These are phyloP conservation scores for Jasminum sambac DNA, from an alignment of 257 asterid species.

Conservation along the genomic window DNA sequence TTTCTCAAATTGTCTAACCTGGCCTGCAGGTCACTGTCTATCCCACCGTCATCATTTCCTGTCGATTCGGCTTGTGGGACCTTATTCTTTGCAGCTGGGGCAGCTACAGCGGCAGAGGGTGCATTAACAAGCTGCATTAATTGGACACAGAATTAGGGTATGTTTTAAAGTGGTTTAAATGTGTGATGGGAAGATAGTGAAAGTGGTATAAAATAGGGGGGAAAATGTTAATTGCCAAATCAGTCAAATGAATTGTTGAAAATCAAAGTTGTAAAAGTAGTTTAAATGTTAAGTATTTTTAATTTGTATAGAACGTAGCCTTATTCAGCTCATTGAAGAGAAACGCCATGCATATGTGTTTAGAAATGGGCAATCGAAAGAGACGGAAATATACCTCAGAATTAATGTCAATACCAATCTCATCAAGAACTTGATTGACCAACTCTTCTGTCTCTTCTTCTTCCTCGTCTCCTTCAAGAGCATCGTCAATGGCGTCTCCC, in stretches of 20 bases:
- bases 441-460: constrained; percentile 96
- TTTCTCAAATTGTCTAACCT: constrained; percentile 96
- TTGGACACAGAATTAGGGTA: constrained; percentile 11
- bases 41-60: constrained; percentile 77
- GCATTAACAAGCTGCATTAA: constrained; percentile 80
- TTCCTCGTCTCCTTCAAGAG: constrained; percentile 98
- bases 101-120: constrained; percentile 84
- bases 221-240: too few species aligned
- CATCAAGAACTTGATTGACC: constrained; percentile 96
- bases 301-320: too few species aligned
- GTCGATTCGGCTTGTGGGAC: constrained; percentile 91
- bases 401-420: constrained; percentile 88
- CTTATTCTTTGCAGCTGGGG: constrained; percentile 75
- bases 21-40: constrained; percentile 96
- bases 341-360: neutral
- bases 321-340: constrained; percentile 1
- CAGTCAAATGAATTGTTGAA: too few species aligned
- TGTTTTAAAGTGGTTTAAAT: too few species aligned
- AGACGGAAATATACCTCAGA: constrained; percentile 59
- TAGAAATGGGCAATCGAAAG: neutral
- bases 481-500: constrained; percentile 99
- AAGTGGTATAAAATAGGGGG: too few species aligned
- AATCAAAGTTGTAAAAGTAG: too few species aligned
- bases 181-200: too few species aligned
- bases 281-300: too few species aligned